Percentiles rank a stretch among this genome's conserved stretches.
Evolutionary conservation across 2,329 filamentous ascomycete species (phyloP).

Genomic region (Penicillium sp.): DNA sequence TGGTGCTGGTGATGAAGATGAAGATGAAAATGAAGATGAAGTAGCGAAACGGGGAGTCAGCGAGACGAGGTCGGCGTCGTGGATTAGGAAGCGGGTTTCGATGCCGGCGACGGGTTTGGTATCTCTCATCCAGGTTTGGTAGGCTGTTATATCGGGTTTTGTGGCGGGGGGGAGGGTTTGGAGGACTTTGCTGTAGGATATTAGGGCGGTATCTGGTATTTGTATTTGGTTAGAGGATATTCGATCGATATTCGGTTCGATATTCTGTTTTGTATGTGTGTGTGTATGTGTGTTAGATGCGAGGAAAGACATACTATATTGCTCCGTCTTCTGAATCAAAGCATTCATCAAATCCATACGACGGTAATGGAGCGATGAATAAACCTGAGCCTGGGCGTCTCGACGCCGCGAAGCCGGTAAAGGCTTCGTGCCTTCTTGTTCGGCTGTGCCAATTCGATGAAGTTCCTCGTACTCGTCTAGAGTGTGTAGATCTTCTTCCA

Average conservation of each 20-base stretch:
- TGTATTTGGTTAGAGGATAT: too few relatives aligned
- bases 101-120: constrained; percentile 48
- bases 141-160: constrained; percentile 48
- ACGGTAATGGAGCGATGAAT: constrained; percentile 52
- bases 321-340: constrained; percentile 56
- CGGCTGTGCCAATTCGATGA: constrained; percentile 32
- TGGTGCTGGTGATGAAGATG: constrained; percentile 16
- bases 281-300: too few relatives aligned
- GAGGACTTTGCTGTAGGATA: constrained; percentile 47
- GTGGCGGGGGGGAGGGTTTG: constrained; percentile 47
- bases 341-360: constrained; percentile 53
- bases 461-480: constrained; percentile 60
- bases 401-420: constrained; percentile 41
- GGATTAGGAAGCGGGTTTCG: constrained; percentile 53
- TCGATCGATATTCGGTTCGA: too few relatives aligned
- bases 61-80: constrained; percentile 46
- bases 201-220: constrained; percentile 42
- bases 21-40: too few relatives aligned
- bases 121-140: constrained; percentile 53
- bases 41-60: constrained; percentile 25
- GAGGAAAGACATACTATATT: constrained; percentile 64
- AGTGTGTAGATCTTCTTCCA: constrained; percentile 71
- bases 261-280: too few relatives aligned
- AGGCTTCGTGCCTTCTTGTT: constrained; percentile 32
- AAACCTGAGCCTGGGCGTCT: constrained; percentile 48